Percentiles rank a stretch among this genome's conserved stretches.
phyloP scores from a whole-genome alignment of 495 filamentous ascomycete species.

The Xylaria scruposa region DNA sequence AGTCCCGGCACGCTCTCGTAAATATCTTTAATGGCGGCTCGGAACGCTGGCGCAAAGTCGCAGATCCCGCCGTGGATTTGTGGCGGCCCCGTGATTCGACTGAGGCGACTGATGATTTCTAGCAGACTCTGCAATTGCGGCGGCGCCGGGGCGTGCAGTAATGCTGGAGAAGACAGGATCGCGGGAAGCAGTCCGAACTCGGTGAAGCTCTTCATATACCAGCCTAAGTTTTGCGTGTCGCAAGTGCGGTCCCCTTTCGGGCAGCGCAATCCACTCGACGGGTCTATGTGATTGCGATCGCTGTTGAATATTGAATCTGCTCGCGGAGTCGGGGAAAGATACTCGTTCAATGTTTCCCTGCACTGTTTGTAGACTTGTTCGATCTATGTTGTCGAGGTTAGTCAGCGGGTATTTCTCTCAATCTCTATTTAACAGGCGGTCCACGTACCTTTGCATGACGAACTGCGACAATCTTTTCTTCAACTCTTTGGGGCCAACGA shows the following conservation, averaged over 20 bases:
- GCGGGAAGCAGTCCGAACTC: slow-evolving; percentile 42
- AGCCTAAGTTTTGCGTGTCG: slow-evolving; percentile 52
- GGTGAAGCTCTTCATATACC: slow-evolving; percentile 49
- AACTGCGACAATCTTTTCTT: slow-evolving; percentile 44
- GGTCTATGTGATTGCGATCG: background rate
- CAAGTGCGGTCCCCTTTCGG: slow-evolving; percentile 45
- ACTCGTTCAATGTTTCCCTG: slow-evolving; percentile 16
- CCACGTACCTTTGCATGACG: slow-evolving; percentile 41
- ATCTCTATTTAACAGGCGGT: background rate
- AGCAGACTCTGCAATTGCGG: slow-evolving; percentile 35
- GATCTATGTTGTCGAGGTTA: slow-evolving; percentile 28
- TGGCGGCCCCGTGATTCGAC: slow-evolving; percentile 42
- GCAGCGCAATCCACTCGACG: slow-evolving; percentile 40
- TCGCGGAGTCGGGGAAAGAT: slow-evolving; percentile 12
- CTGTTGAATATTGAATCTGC: background rate
- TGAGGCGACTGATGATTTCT: slow-evolving; percentile 42
- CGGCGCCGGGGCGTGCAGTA: background rate
- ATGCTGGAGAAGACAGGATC: slow-evolving; percentile 24
- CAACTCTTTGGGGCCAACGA: slow-evolving; percentile 39
- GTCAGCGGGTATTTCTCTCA: slow-evolving; percentile 14
- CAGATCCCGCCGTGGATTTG: slow-evolving; percentile 44
- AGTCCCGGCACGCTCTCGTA: slow-evolving; percentile 48
- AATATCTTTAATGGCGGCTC: slow-evolving; percentile 46
- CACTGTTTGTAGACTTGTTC: slow-evolving; percentile 24
- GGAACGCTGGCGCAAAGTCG: slow-evolving; percentile 49